These are phyloP conservation scores for Stereum hirsutum DNA, from an alignment of 1,284 basidiomycete genomes.

Conservation along the genomic window DNA sequence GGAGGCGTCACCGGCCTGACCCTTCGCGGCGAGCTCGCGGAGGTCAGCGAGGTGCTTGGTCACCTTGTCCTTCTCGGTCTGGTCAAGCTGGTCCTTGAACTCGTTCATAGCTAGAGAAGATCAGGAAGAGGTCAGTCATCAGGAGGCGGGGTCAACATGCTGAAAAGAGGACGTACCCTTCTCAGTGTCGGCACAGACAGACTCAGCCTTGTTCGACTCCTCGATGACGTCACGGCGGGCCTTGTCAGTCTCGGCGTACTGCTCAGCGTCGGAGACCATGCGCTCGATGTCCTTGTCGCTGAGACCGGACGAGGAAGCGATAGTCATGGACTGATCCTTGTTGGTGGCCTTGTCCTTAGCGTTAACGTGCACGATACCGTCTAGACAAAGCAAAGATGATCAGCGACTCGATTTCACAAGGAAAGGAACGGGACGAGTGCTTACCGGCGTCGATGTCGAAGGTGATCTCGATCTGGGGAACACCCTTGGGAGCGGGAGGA, in stretches of 20 bases:
- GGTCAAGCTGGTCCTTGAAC: slow-evolving; percentile 95
- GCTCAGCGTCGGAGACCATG: slow-evolving; percentile 94
- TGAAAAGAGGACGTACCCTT: slow-evolving; percentile 49
- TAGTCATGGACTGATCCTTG: slow-evolving; percentile 97
- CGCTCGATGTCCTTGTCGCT: slow-evolving; percentile 95
- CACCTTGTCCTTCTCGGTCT: slow-evolving; percentile 90
- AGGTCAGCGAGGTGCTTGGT: slow-evolving; percentile 81
- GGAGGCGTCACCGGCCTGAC: slow-evolving; percentile 77
- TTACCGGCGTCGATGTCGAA: slow-evolving; percentile 96
- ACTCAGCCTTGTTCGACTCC: slow-evolving; percentile 96
- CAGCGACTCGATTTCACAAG: slow-evolving; percentile 1
- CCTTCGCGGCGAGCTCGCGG: slow-evolving; percentile 85
- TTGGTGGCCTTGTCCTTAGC: slow-evolving; percentile 97
- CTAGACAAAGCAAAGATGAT: slow-evolving; percentile 21
- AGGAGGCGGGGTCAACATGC: no score
- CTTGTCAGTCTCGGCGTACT: slow-evolving; percentile 91
- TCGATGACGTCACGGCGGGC: slow-evolving; percentile 84
- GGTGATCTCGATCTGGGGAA: slow-evolving; percentile 98
- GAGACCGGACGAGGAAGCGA: slow-evolving; percentile 95
- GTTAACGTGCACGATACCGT: slow-evolving; percentile 95
- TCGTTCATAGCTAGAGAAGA: slow-evolving; percentile 72
- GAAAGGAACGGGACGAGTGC: slow-evolving; percentile 13
- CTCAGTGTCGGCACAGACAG: slow-evolving; percentile 91
- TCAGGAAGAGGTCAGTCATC: slow-evolving; percentile 1
- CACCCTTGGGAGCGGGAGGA: slow-evolving; percentile 95